Evolutionary conservation across 2,329 filamentous ascomycete species (phyloP), one percentile per base, ranked within the genome.

Genomic region (Didymosphaeria variabile): DNA sequence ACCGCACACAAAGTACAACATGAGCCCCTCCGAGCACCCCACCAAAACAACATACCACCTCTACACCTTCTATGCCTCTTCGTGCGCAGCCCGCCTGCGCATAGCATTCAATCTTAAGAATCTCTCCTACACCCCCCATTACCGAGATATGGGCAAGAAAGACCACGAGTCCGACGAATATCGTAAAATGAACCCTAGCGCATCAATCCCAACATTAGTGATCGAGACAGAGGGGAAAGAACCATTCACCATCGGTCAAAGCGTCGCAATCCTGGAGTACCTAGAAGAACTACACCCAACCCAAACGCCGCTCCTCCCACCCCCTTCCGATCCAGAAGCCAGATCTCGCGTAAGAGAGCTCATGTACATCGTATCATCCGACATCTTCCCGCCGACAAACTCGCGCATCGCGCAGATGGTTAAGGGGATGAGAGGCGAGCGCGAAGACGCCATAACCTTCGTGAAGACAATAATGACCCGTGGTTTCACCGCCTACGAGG

Each of bases 21-120:
- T 51, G 29, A 12, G 23, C 23, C 15, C 47, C 8, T 34, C 47
- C n/a, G 15, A 21, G 7, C 47, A 50, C 6, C 17, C 47, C 29
- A 8, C 40, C 1, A 52, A 50, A 6, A 44, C 45, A 15, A 52
- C 31, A 26, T 63, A 55, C 68, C 79, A 75, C 1, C 82, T 90
- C 10, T 83, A 89, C 78, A 85, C 82, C 62, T 89, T 88, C 77
- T 88, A 85, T 76, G 82, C 86, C 63, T 90, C 87, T 51, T 88
- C 86, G 17, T 90, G 87, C 77, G 85, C 86, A 0, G 86, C 84
- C 0, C 84, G 88, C 13, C 78, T 90, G 5, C 86, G 86, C 49
- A 89, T 89, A 61, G 85, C 86, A 12, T 78, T 88, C 1, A 78
- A 85, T 58, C 78, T 87, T 54, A 90, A 90, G 66, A 74, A 79